Evolutionary conservation across 345 rosid genomes (phyloP).

Genomic region (Draba incana): DNA sequence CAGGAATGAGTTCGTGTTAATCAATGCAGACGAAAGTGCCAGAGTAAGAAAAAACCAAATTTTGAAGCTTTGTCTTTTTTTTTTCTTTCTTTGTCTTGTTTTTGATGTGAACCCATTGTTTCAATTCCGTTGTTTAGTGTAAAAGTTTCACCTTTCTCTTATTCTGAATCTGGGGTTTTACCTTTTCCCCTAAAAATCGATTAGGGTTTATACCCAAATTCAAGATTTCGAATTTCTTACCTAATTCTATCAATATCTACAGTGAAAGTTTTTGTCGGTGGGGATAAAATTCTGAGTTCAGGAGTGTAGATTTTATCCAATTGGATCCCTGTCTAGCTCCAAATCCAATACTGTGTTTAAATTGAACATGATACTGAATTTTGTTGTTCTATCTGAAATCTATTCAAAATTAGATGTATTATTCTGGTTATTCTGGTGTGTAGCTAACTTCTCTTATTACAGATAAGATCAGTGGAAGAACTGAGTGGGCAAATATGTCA

Average conservation of each 20-base stretch:
- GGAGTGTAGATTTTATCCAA: neutral
- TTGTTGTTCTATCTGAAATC: neutral
- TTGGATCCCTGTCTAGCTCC: neutral
- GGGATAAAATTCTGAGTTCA: neutral
- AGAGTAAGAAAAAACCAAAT: constrained; percentile 51
- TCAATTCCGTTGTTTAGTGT: constrained; percentile 1
- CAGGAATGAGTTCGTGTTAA: constrained; percentile 83
- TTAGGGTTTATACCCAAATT: constrained; percentile 8
- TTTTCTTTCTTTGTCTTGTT: neutral
- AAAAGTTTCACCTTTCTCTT: constrained; percentile 28
- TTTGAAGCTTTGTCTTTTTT: neutral
- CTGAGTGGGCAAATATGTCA: constrained; percentile 80
- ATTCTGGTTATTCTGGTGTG: constrained; percentile 18
- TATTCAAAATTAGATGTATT: neutral
- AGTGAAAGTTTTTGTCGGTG: constrained; percentile 39
- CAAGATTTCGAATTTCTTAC: neutral
- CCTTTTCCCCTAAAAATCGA: neutral
- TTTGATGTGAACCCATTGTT: constrained; percentile 13
- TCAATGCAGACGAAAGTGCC: constrained; percentile 75
- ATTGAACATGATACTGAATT: neutral
- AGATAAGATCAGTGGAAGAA: constrained; percentile 74
- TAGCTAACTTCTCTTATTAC: constrained; percentile 21
- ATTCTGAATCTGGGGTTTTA: constrained; percentile 37
- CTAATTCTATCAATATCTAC: neutral
- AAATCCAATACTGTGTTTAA: neutral